phyloP scores from a whole-genome alignment of 2,329 filamentous ascomycete species.

The Xylaria multiplex region DNA sequence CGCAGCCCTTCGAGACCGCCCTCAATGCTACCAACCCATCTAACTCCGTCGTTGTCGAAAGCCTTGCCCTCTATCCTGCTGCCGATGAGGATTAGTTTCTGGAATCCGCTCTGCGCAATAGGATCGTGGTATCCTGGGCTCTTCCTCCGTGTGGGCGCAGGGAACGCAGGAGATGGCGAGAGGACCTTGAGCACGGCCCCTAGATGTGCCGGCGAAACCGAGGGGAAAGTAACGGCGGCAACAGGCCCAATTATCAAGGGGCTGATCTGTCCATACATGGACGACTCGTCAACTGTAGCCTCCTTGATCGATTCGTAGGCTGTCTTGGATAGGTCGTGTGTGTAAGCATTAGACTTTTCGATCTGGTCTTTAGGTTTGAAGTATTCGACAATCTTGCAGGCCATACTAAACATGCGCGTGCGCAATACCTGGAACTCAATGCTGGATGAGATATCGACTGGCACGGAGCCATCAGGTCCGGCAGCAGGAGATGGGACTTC shows the following conservation, averaged over 20 bases:
- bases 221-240: conserved; percentile 81
- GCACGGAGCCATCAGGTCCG: conserved; percentile 52
- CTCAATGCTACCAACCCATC: conserved; percentile 76
- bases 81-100: conserved; percentile 88
- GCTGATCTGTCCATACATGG: conserved; percentile 68
- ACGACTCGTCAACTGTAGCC: conserved; percentile 49
- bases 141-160: conserved; percentile 78
- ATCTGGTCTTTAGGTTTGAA: conserved; percentile 65
- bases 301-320: conserved; percentile 61
- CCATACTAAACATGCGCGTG: conserved; percentile 87
- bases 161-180: conserved; percentile 77
- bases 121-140: conserved; percentile 85
- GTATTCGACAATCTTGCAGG: conserved; percentile 87
- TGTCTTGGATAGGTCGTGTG: conserved; percentile 64
- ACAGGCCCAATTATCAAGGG: conserved; percentile 85
- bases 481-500: conserved; percentile 52
- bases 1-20: conserved; percentile 84
- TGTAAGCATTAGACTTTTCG: conserved; percentile 53
- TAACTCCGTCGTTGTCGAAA: conserved; percentile 77
- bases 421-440: conserved; percentile 86
- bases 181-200: conserved; percentile 83
- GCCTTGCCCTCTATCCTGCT: conserved; percentile 86
- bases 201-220: conserved; percentile 84
- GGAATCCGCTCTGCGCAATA: conserved; percentile 79
- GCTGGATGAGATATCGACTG: conserved; percentile 63